These are phyloP conservation scores for Pseudogymnoascus verrucosus DNA, from an alignment of 2,329 filamentous ascomycete species.

Conservation along the genomic window DNA sequence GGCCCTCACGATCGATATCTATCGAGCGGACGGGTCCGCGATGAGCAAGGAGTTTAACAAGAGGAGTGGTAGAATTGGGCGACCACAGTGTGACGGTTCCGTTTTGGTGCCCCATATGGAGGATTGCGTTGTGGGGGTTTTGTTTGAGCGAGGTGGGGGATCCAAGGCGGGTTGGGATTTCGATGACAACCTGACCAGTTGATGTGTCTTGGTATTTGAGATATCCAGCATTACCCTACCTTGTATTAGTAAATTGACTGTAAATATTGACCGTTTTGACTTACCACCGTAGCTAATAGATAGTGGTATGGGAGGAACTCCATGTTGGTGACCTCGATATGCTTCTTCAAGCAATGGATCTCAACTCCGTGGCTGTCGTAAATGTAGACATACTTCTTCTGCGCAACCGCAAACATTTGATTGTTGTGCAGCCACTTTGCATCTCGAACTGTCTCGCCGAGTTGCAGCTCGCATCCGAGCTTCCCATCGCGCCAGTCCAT, in stretches of 20 bases:
- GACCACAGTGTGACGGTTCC: constrained; percentile 94
- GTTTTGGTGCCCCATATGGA: constrained; percentile 91
- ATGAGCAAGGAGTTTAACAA: constrained; percentile 88
- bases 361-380: constrained; percentile 90
- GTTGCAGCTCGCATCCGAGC: constrained; percentile 81
- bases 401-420: constrained; percentile 87
- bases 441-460: constrained; percentile 85
- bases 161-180: constrained; percentile 77
- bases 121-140: constrained; percentile 85
- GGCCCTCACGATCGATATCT: constrained; percentile 79
- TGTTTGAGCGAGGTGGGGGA: constrained; percentile 76
- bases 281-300: constrained; percentile 74
- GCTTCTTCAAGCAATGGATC: constrained; percentile 82
- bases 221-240: constrained; percentile 68
- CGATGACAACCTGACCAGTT: constrained; percentile 79
- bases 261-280: constrained; percentile 26
- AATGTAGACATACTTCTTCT: constrained; percentile 95
- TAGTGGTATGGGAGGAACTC: constrained; percentile 97
- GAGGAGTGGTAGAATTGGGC: constrained; percentile 74
- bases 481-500: constrained; percentile 96
- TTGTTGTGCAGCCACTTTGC: constrained; percentile 91
- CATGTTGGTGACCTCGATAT: constrained; percentile 85
- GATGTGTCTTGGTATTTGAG: constrained; percentile 94
- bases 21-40: constrained; percentile 79
- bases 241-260: constrained; percentile 15